Conservation (phyloP, 164 flowering plant species). For the Liquidambar formosana region DNA sequence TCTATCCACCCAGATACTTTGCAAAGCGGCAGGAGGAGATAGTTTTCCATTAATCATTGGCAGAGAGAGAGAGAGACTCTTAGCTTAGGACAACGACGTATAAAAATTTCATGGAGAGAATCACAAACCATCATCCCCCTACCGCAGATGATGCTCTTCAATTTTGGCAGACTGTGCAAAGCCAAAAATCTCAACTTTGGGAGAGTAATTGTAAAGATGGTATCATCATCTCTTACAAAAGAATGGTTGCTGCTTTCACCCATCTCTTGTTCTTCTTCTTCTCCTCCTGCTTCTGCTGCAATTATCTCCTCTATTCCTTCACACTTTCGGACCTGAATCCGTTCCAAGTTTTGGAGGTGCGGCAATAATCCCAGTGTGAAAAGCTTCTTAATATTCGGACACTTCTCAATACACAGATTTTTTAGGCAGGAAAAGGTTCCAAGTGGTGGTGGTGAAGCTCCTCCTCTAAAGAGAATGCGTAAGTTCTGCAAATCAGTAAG, state of each 20-base stretch:
- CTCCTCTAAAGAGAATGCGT: too few species aligned
- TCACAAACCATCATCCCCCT: constrained; percentile 10
- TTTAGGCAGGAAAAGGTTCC: constrained; percentile 12
- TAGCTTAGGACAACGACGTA: neutral
- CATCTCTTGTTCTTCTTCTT: neutral
- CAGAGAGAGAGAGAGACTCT: constrained; percentile 12
- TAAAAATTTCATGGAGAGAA: constrained; percentile 1
- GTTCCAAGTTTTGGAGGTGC: constrained; percentile 17
- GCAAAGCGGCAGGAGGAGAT: neutral
- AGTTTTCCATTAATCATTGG: neutral
- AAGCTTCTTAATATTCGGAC: constrained; percentile 10
- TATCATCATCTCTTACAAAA: neutral
- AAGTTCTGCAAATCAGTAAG: too few species aligned
- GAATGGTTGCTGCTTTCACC: neutral
- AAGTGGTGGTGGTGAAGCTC: neutral
- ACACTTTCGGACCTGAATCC: neutral
- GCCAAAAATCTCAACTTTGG: constrained; percentile 12
- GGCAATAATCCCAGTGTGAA: constrained; percentile 4
- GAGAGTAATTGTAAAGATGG: neutral
- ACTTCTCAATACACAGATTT: neutral
- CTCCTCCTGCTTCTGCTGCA: neutral
- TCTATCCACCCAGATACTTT: neutral
- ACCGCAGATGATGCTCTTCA: constrained; percentile 14
- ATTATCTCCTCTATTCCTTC: constrained; percentile 12
- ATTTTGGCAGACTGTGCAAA: neutral